Percentiles rank a stretch among this genome's conserved stretches.
These are phyloP conservation scores for Alloteropsis semialata DNA, from an alignment of 176 grass and related monocot genomes.

Conservation along the genomic window DNA sequence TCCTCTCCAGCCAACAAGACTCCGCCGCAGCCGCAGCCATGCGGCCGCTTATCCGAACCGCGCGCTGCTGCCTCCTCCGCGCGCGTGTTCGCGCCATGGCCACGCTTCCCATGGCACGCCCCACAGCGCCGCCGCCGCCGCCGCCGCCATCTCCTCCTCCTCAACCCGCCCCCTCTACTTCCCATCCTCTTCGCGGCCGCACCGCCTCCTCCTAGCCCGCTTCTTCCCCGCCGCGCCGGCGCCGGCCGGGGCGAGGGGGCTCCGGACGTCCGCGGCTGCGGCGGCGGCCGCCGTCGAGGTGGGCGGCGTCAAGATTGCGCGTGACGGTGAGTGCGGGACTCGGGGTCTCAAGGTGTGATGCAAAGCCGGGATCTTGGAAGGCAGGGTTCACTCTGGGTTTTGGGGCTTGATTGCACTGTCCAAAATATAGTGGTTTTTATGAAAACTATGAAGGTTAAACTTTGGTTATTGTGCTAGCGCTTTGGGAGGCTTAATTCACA, in stretches of 20 bases:
- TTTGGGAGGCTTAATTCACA: not conserved
- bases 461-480: not conserved
- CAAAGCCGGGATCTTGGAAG: slow-evolving; percentile 38
- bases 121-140: not conserved
- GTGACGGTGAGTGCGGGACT: slow-evolving; percentile 53
- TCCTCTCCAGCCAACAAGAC: not conserved
- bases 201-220: not conserved
- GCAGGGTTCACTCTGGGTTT: not conserved
- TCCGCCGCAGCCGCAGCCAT: slow-evolving; percentile 25
- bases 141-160: not conserved
- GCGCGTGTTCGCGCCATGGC: slow-evolving; percentile 49
- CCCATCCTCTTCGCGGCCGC: not conserved
- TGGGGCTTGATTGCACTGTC: not conserved
- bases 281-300: slow-evolving; percentile 57
- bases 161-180: not conserved
- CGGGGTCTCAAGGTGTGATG: not conserved
- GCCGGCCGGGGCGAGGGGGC: not conserved
- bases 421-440: not conserved
- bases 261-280: slow-evolving; percentile 40
- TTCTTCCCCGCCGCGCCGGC: not conserved
- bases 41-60: slow-evolving; percentile 53
- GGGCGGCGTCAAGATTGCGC: slow-evolving; percentile 78
- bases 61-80: slow-evolving; percentile 32
- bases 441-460: not conserved
- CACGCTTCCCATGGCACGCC: slow-evolving; percentile 22